Evolutionary conservation across 352 stramenopile species (phyloP), one percentile per base, ranked within the genome.

Genomic region (Pythium periplocum): DNA sequence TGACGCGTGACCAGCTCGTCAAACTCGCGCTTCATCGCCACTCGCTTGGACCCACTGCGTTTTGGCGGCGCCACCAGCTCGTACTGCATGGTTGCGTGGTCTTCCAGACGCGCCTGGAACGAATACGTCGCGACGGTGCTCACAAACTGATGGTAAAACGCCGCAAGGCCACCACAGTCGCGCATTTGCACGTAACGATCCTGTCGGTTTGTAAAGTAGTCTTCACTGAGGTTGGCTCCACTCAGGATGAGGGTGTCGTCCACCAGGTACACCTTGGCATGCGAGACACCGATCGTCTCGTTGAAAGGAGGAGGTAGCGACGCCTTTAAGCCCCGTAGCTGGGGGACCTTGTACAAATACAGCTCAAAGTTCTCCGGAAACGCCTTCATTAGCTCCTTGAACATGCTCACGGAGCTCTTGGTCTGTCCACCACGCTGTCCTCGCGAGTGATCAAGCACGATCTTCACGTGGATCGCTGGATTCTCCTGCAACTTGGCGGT

Each of bases 181-280:
- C 64, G 53, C 43, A 93, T 61, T 45, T 91, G 59, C 45, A 93
- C 68, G 61, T 93, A 93, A 26, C 85, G 72, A 51, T 93, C 85
- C 48, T 92, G 82, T 36, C 85, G 58, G 45, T 88, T 85, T 1
- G 81, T 91, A 30, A 95, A 95, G 47, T 95, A 95, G 55, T 93
- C 83, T 2, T 73, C 60, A 51, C 78, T 91, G 5, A 95, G 59
- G 53, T 95, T 95, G 6, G 85, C 85, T 7, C 83, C 85, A 47
- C 78, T 90, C 9, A 93, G 72, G 40, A 93, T 74, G 33, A 93
- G 69, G 32, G 68, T 86, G 49, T 92, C 78, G 61, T 95, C 85
- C 44, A 83, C 76, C 6, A 90, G 53, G 47, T 95, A 95, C 12
- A 89, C 79, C 68, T 95, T 95, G 35, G 82, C 77, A 51, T 95